Evolutionary conservation across 306 rosid species (phyloP), one percentile per base, ranked within the genome.

Genomic region (Leucaena leucocephala): DNA sequence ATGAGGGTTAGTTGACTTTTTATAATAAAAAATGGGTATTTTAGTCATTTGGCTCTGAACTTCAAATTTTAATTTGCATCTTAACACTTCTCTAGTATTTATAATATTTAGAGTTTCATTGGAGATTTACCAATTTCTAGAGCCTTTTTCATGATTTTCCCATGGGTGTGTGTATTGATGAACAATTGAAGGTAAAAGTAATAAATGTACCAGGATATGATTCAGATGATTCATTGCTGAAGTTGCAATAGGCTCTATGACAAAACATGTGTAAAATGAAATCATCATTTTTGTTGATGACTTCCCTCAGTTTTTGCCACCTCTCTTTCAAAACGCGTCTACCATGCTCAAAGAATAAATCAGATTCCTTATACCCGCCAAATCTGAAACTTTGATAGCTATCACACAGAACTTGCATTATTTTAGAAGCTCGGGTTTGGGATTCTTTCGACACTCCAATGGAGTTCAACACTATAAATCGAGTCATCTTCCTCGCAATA

Each of bases 361-460:
- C 87, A 13, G 89, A 71, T 8, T 58, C 16, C 15, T 52, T 52
- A 2, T 9, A 58, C 2, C 36, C 36, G 6, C n/a, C 59, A 22
- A 58, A 22, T 21, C 10, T 58, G 15, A 10, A 19, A 58, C 10
- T 19, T 14, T 19, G 35, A 74, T 89, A 87, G 48, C 87, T 49
- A 72, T 94, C 86, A 38, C 90, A 91, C 5, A 92, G 70, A 80
- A 88, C 88, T 58, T 54, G 80, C 82, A 94, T 81, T 50, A 92
- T 85, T 86, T 84, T 92, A 7, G 97, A 82, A 22, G 78, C 94
- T 82, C 98, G 85, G 33, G 49, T 42, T 68, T 92, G 98, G 3
- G 98, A 91, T 76, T 92, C 98, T 72, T 83, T 92, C 6, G 97
- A 86, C 54, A 92, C 97, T 0, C 98, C 97, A 52, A 92, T 81